These are phyloP conservation scores for Xylariaceae sp. DNA, from an alignment of 2,329 filamentous ascomycete species.

Conservation along the genomic window DNA sequence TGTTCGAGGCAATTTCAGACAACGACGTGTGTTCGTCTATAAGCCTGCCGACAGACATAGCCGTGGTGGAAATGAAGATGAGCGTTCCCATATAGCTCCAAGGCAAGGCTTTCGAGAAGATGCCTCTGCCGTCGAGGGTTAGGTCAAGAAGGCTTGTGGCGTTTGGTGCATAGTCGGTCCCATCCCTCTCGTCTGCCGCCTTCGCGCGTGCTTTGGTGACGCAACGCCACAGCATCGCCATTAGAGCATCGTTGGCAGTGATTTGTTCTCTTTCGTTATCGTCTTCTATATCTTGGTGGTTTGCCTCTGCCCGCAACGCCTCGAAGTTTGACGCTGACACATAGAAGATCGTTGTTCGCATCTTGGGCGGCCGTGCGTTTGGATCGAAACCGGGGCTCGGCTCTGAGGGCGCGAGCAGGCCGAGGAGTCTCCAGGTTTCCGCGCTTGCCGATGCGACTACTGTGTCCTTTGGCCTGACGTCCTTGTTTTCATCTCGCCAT, in stretches of 20 bases:
- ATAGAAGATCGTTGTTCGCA: constrained; percentile 7
- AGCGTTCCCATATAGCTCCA: constrained; percentile 4
- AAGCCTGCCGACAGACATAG: constrained; percentile 4
- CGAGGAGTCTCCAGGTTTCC: constrained; percentile 6
- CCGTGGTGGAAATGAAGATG: constrained; percentile 3
- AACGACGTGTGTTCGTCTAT: not conserved
- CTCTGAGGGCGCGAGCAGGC: constrained; percentile 2
- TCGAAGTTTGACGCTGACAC: constrained; percentile 2
- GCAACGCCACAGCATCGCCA: constrained; percentile 7
- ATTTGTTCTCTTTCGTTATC: not conserved
- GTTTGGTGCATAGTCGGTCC: constrained; percentile 1
- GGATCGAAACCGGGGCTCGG: not conserved
- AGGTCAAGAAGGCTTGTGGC: constrained; percentile 3
- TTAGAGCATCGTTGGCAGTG: constrained; percentile 3
- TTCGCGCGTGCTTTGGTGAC: constrained; percentile 2
- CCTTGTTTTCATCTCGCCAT: constrained; percentile 2
- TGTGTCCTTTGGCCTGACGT: not conserved
- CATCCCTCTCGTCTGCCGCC: not conserved
- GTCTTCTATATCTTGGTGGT: no score
- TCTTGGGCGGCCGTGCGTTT: not conserved
- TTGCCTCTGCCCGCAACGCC: constrained; percentile 4
- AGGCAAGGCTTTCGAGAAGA: not conserved
- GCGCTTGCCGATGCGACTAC: not conserved
- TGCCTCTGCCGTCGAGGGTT: constrained; percentile 1
- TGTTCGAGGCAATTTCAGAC: not conserved